Evolutionary conservation across 805 yeast genomes (phyloP), one percentile per base, ranked within the genome.

Genomic region (Wickerhamiella sergipiensis): DNA sequence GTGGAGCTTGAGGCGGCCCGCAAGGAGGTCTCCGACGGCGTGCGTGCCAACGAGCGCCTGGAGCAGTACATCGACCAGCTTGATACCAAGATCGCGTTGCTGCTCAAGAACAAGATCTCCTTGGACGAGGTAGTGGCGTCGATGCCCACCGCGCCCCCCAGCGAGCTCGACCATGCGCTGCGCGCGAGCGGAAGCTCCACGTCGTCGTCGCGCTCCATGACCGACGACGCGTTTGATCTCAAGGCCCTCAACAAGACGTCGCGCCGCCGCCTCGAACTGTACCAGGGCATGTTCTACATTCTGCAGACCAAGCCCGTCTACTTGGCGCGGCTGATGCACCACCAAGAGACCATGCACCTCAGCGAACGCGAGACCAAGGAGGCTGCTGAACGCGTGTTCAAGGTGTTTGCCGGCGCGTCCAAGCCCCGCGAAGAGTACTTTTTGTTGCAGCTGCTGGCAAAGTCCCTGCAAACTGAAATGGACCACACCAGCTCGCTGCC

Each of bases 261-360:
- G 6, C 60, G 73, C 26, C 61, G 67, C 31, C 71, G 85, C 53
- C 70, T 80, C 48, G 88, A 81, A 53, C 65, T 78, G 1, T 85
- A 83, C 64, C 95, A 83, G 58, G 83, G 85, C 21, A 61, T 90
- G 48, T 81, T 92, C 57, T 92, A 83, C 61, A 67, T 90, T 23
- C 65, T 92, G 44, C 97, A 92, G 63, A 84, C 95, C 0, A 86
- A 85, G 59, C 85, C 95, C 0, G 63, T 65, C 0, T 90, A 90
- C 60, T 73, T 89, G 61, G 71, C 80, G 1, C 64, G 86, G 36
- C 76, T 79, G 50, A 64, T 69, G 40, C 17, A 69, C 59, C 50
- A 58, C 60, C 10, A 57, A 59, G 53, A 49, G 8, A 52, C 54
- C 12, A 36, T 17, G 19, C 52, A 48, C 10, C 49, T 62, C 10